These are phyloP conservation scores for Leishmania amazonensis DNA, from an alignment of 208 protist genomes.

Conservation along the genomic window DNA sequence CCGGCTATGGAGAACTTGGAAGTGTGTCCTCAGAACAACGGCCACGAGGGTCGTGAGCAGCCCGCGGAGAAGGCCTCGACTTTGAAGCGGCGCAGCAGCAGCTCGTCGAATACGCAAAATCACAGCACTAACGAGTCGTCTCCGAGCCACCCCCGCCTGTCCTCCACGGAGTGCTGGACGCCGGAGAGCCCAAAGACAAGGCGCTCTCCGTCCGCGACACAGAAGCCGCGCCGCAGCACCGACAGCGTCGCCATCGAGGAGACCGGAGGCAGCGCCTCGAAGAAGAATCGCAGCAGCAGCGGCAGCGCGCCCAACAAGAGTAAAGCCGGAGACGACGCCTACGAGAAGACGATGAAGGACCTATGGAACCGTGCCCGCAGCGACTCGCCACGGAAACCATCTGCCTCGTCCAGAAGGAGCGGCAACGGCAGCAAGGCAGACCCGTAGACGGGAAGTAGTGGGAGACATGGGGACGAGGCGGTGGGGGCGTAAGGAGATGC, in stretches of 20 bases:
- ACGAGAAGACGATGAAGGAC: slow-evolving; percentile 32
- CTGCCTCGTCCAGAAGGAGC: slow-evolving; percentile 11
- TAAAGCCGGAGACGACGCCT: slow-evolving; percentile 2
- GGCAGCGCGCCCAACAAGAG: slow-evolving; percentile 3
- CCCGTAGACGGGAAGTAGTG: slow-evolving; percentile 26
- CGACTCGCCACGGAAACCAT: slow-evolving; percentile 13
- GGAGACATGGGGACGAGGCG: not conserved
- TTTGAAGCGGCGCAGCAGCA: slow-evolving; percentile 14
- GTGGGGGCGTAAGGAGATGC: not conserved
- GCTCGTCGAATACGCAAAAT: slow-evolving; percentile 11
- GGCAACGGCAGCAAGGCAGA: slow-evolving; percentile 3
- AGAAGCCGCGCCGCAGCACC: not conserved
- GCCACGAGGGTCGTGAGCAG: not conserved
- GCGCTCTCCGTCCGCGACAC: not conserved
- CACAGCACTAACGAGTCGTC: slow-evolving; percentile 4
- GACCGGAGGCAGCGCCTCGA: slow-evolving; percentile 3
- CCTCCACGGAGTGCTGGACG: slow-evolving; percentile 4
- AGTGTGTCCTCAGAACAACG: not conserved
- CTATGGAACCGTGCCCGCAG: slow-evolving; percentile 28
- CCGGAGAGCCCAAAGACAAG: not conserved
- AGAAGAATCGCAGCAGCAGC: slow-evolving; percentile 3
- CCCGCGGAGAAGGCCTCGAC: not conserved
- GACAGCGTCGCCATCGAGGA: not conserved
- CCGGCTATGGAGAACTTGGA: not conserved
- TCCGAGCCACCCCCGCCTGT: not conserved